Percentiles rank a stretch among this genome's conserved stretches.
phyloP scores from a whole-genome alignment of 306 rosid species.

The Cyclanthera cordifolia region DNA sequence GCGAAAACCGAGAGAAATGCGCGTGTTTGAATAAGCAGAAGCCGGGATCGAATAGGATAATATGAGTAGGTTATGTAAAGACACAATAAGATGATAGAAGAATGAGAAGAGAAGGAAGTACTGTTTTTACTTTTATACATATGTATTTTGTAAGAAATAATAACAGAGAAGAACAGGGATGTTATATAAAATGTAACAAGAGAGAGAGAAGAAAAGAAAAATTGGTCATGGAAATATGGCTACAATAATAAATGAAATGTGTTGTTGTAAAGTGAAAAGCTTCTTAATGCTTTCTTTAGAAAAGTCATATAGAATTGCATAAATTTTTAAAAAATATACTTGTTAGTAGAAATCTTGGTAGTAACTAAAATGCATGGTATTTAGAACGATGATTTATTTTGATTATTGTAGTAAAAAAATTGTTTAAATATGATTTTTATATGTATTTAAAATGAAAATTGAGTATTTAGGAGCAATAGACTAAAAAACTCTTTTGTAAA shows the following conservation, averaged over 20 bases:
- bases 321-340: too few species aligned
- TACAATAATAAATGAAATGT: background rate
- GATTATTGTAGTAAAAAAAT: too few species aligned
- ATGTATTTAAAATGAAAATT: too few species aligned
- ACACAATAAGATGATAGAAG: background rate
- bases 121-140: background rate
- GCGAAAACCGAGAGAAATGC: conserved; percentile 62
- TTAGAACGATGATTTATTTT: too few species aligned
- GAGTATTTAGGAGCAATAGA: too few species aligned
- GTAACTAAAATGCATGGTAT: too few species aligned
- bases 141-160: background rate
- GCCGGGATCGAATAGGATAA: conserved; percentile 33
- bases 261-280: background rate
- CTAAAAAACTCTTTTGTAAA: too few species aligned
- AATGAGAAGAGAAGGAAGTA: background rate
- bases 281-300: too few species aligned
- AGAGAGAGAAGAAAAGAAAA: background rate
- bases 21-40: conserved; percentile 45
- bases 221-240: background rate
- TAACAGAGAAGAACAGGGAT: background rate
- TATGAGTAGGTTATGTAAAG: conserved; percentile 28
- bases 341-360: too few species aligned
- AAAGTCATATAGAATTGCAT: too few species aligned
- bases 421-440: too few species aligned
- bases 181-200: background rate